Evolutionary conservation across 1,284 basidiomycete genomes (phyloP).

Genomic region (Malassezia restricta): DNA sequence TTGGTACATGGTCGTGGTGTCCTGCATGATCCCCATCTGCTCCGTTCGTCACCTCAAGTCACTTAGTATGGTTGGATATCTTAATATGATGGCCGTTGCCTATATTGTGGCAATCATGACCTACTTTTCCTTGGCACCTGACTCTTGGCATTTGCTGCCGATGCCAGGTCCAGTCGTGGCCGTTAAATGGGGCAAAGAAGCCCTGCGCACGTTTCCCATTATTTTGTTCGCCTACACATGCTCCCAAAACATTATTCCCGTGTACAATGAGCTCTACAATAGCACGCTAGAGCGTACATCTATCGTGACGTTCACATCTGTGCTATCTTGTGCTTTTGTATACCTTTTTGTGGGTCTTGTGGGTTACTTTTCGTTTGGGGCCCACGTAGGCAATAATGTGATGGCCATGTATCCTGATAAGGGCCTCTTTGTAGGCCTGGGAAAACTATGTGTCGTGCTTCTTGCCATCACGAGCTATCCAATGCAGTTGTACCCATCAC

Average conservation of each 20-base stretch:
- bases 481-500: conserved; percentile 59
- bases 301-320: conserved; percentile 68
- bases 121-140: conserved; percentile 27
- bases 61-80: conserved; percentile 62
- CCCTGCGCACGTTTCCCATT: conserved; percentile 68
- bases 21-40: conserved; percentile 66
- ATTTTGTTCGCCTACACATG: conserved; percentile 67
- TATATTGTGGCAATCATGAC: conserved; percentile 47
- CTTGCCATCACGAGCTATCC: conserved; percentile 54
- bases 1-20: conserved; percentile 61
- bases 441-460: conserved; percentile 81
- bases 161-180: conserved; percentile 24
- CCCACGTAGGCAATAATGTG: conserved; percentile 50
- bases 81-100: conserved; percentile 67
- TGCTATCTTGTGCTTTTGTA: conserved; percentile 53
- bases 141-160: conserved; percentile 22
- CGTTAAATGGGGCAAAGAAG: conserved; percentile 53
- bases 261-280: conserved; percentile 77
- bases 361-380: conserved; percentile 91
- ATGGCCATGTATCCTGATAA: conserved; percentile 64
- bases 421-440: conserved; percentile 78
- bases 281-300: conserved; percentile 77
- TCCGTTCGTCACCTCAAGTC: conserved; percentile 67
- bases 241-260: conserved; percentile 51
- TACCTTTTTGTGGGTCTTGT: conserved; percentile 49